Base-by-base conservation (phyloP, 768 basidiomycete species). In the Floccularia luteovirens region DNA sequence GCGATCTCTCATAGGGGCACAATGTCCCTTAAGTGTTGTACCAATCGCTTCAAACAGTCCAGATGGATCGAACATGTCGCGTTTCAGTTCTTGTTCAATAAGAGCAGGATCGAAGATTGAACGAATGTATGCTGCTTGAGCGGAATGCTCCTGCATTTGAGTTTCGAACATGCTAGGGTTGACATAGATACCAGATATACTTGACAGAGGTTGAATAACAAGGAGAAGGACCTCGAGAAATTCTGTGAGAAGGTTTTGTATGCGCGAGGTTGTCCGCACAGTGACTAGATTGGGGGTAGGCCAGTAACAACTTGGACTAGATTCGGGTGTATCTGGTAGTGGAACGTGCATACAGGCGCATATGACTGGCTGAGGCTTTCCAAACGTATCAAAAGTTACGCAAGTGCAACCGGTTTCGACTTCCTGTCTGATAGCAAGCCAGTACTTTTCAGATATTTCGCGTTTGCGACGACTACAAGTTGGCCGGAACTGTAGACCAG, bases 1-100 rank as follows among this genome's bases (percentile, higher is more conserved):
- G 11, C 67, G 72, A 60, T 96, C 92, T 24, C 92, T 70, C 81
- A 94, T 92, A 11, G 92, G 92, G 4, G 92, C 92, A 46, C 92
- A 94, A 51, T 96, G 91, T 24, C 79, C 77, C 59, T 93, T 90
- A 46, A 94, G 72, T 13, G 84, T 83, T 46, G 75, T 69, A 11
- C 89, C 90, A 44, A 96, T 80, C 43, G 79, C 77, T 33, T 69
- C 56, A 62, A 94, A 90, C 34, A 93, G 70, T 7, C 78, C 78
- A 5, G 79, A 74, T 19, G 87, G 78, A 62, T 91, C 87, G 55
- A 89, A 90, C 6, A 87, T 63, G 24, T 75, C 72, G 46, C 82
- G 82, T 39, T 67, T 71, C 49, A 91, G 75, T 62, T 93, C 88
- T 57, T 87, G 84, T 54, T 82, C 74, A 44, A 94, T 85, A 43